A percentile compares a stretch with the other conserved stretches of the same genome.
Evolutionary conservation across 305 asterid genomes (phyloP).

Genomic region (Coffea humblotiana): DNA sequence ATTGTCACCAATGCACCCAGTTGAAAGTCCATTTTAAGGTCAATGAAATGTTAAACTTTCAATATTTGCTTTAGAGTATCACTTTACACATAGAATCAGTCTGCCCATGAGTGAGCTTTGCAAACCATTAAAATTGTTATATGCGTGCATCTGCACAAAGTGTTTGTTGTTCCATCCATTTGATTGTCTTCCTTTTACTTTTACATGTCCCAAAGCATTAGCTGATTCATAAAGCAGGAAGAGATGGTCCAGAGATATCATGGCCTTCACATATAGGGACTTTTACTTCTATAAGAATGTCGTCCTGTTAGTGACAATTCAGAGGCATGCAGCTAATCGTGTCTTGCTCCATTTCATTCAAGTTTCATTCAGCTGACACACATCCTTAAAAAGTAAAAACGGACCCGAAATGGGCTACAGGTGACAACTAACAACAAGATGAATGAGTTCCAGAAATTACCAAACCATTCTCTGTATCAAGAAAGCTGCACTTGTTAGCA

Average conservation of each 20-base stretch:
- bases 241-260: neutral
- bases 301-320: neutral
- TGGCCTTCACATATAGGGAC: neutral
- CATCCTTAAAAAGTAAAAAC: neutral
- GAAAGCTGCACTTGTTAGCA: slow-evolving; percentile 9
- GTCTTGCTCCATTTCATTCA: neutral
- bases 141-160: neutral
- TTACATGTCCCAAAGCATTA: neutral
- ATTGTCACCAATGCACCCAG: neutral
- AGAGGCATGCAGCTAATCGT: neutral
- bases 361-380: neutral
- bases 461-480: neutral
- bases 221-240: neutral
- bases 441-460: slow-evolving; percentile 7
- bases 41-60: neutral
- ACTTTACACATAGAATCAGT: neutral
- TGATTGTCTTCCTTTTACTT: neutral
- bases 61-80: neutral
- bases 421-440: neutral
- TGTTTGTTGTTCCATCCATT: neutral
- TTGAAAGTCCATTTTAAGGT: neutral
- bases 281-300: neutral
- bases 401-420: neutral
- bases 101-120: neutral
- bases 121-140: neutral